Conservation (phyloP, 176 grass and related monocot species). For the Calamus simplicifolius region DNA sequence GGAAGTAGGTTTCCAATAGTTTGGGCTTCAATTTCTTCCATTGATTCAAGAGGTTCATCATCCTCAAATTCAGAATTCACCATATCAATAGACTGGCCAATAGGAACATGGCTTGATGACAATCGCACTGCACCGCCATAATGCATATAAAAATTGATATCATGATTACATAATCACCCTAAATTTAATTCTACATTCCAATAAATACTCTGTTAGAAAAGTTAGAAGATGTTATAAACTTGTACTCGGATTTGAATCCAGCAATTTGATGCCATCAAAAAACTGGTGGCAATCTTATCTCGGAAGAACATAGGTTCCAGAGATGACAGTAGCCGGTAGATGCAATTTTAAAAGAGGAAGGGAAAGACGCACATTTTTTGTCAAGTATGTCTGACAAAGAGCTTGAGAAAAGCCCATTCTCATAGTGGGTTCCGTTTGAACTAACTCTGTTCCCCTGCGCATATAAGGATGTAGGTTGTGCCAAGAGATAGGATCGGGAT, state of each 20-base stretch:
- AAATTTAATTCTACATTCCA: too few relatives aligned
- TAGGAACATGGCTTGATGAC: conserved; percentile 34
- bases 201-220: too few relatives aligned
- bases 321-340: background rate
- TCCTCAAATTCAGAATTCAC: conserved; percentile 38
- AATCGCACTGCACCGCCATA: conserved; percentile 52
- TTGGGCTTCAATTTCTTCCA: conserved; percentile 73
- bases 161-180: too few relatives aligned
- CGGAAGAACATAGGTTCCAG: too few relatives aligned
- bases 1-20: conserved; percentile 88
- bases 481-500: conserved; percentile 35
- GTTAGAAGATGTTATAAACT: too few relatives aligned
- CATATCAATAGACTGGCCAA: conserved; percentile 35
- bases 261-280: too few relatives aligned
- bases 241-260: too few relatives aligned
- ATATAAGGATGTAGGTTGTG: conserved; percentile 29
- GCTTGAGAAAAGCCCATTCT: conserved; percentile 66
- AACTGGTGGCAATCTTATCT: too few relatives aligned
- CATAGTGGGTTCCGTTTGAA: conserved; percentile 39
- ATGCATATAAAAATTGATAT: conserved; percentile 2
- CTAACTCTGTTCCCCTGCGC: conserved; percentile 24
- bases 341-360: conserved; percentile 8
- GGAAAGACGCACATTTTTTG: conserved; percentile 50
- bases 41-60: conserved; percentile 69
- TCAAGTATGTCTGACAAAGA: conserved; percentile 68